These are phyloP conservation scores for Clarireedia monteithiana DNA, from an alignment of 2,329 filamentous ascomycete genomes.

Conservation along the genomic window DNA sequence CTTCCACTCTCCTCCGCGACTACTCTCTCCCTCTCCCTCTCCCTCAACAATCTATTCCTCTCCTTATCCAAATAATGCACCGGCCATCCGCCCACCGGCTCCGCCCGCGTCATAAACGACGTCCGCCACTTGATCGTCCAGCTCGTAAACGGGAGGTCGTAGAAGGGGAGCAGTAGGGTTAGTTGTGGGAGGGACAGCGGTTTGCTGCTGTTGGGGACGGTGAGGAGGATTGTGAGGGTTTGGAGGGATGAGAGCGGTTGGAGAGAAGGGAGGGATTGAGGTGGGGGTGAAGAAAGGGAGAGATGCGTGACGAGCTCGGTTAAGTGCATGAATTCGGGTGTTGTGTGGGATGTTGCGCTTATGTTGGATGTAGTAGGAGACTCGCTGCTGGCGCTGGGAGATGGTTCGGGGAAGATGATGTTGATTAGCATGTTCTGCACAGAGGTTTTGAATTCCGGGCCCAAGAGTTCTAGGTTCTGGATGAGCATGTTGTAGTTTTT, in stretches of 20 bases:
- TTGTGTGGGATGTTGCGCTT: no score
- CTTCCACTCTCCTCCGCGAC: neutral
- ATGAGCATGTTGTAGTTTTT: constrained; percentile 8
- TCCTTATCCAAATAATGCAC: constrained; percentile 7
- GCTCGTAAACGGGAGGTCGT: constrained; percentile 18
- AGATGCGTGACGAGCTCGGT: no score
- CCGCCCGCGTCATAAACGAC: constrained; percentile 11
- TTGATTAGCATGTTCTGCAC: constrained; percentile 13
- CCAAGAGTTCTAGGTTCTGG: constrained; percentile 11
- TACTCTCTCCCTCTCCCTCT: constrained; percentile 2
- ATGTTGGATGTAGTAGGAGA: no score
- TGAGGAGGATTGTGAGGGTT: neutral
- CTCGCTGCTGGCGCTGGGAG: no score
- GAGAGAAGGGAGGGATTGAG: neutral
- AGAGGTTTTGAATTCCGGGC: constrained; percentile 10
- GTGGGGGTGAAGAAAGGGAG: neutral
- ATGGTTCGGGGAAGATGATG: constrained; percentile 11
- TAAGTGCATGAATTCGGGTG: no score
- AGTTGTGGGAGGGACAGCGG: constrained; percentile 13
- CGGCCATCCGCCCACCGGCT: constrained; percentile 5
- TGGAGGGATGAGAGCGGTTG: neutral
- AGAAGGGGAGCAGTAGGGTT: constrained; percentile 21
- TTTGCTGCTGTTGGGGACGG: constrained; percentile 1
- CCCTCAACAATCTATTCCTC: neutral
- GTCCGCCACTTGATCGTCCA: constrained; percentile 19